Conservation (phyloP, 1,284 basidiomycete species). For the Rhizoctonia solani region DNA sequence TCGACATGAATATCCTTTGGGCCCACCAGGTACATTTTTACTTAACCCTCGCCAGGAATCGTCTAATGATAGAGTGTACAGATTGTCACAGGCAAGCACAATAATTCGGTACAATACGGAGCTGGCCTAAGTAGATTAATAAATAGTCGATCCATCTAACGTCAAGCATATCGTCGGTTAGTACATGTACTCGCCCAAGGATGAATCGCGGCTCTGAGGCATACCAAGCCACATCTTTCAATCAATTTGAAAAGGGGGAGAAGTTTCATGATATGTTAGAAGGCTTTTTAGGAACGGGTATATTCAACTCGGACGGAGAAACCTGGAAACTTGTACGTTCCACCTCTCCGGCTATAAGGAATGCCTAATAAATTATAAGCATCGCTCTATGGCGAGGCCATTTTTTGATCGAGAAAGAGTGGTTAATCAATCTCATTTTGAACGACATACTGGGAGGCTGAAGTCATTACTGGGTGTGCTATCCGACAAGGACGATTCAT, state of each 20-base stretch:
- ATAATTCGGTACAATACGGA: not conserved
- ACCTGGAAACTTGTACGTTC: constrained; percentile 44
- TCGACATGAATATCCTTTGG: constrained; percentile 42
- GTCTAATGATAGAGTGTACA: not conserved
- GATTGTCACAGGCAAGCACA: constrained; percentile 31
- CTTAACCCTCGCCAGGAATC: not conserved
- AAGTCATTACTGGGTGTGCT: constrained; percentile 24
- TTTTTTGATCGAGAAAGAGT: constrained; percentile 45
- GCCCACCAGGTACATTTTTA: constrained; percentile 38
- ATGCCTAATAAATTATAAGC: constrained; percentile 38
- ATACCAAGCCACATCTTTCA: constrained; percentile 35
- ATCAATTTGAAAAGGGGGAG: constrained; percentile 41
- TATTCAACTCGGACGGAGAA: constrained; percentile 49
- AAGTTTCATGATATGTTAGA: constrained; percentile 47
- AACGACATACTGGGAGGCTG: constrained; percentile 27
- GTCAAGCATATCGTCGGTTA: constrained; percentile 40
- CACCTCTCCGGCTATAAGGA: not conserved
- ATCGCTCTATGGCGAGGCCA: constrained; percentile 45
- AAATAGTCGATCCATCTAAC: constrained; percentile 40
- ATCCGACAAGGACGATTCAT: not conserved
- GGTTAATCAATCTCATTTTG: constrained; percentile 25
- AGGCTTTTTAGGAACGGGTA: constrained; percentile 47
- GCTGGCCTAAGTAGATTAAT: not conserved
- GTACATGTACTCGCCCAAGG: not conserved
- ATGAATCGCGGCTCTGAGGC: not conserved